Percentiles rank a stretch among this genome's conserved stretches.
Conservation (phyloP, 257 asterid species). For the Lycium ferocissimum region DNA sequence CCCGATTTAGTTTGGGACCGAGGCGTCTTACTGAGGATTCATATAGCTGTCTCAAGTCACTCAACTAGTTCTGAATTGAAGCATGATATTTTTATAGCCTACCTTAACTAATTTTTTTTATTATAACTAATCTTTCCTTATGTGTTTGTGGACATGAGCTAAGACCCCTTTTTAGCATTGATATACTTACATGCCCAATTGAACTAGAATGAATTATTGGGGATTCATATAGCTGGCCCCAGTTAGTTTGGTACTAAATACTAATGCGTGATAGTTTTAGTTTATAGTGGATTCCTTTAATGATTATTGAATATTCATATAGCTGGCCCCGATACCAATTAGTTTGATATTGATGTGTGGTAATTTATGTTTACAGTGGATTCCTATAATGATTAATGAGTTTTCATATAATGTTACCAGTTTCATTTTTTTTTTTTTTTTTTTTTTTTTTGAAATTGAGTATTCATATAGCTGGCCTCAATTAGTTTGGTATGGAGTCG, state of each 20-base stretch:
- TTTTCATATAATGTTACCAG: too few relatives aligned
- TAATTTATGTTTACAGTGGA: neutral
- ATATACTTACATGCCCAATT: too few relatives aligned
- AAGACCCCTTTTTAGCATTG: too few relatives aligned
- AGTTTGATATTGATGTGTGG: neutral
- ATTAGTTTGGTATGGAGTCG: neutral
- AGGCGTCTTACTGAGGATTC: neutral
- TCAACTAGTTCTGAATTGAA: slow-evolving; percentile 14
- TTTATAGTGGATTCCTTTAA: too few relatives aligned
- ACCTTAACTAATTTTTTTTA: neutral
- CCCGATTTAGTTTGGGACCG: too few relatives aligned
- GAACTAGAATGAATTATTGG: too few relatives aligned
- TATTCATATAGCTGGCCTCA: neutral
- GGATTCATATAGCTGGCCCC: neutral
- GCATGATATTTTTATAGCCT: neutral
- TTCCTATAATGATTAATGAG: too few relatives aligned
- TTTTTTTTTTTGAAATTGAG: too few relatives aligned
- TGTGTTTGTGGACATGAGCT: too few relatives aligned
- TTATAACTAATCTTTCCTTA: neutral
- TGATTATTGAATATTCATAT: neutral
- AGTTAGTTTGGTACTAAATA: neutral
- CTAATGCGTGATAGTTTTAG: too few relatives aligned
- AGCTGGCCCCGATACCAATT: neutral
- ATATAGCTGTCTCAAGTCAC: neutral
- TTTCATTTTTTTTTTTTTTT: too few relatives aligned